These are phyloP conservation scores for Cucumis hystrix DNA, from an alignment of 306 rosid species.

Conservation along the genomic window DNA sequence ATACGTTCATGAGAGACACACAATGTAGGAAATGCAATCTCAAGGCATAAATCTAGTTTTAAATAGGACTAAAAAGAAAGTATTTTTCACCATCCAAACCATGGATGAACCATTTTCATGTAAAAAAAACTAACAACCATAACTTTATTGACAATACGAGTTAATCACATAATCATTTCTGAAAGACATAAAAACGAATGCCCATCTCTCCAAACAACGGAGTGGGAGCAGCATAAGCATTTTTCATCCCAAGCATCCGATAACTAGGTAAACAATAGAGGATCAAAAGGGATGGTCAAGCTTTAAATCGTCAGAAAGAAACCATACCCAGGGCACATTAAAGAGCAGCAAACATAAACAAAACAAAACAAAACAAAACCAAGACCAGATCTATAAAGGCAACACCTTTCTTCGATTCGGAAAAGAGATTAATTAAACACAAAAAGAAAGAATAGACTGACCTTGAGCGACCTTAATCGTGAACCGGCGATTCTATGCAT, in stretches of 20 bases:
- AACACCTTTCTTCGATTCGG: neutral
- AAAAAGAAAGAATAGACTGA: conserved; percentile 9
- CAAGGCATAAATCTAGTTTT: neutral
- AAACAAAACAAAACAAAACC: neutral
- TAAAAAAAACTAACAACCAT: neutral
- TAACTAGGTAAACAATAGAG: neutral
- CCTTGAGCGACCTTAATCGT: conserved; percentile 62
- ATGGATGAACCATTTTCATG: neutral
- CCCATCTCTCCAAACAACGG: neutral
- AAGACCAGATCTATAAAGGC: conserved; percentile 7
- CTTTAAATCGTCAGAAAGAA: neutral
- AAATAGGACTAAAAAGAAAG: neutral
- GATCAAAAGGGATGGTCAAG: neutral
- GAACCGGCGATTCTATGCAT: conserved; percentile 71
- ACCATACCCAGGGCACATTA: neutral
- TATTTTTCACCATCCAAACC: neutral
- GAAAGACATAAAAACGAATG: neutral
- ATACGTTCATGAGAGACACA: neutral
- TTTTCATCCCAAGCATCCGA: neutral
- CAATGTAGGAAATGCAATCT: neutral
- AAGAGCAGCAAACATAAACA: neutral
- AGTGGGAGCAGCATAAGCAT: neutral
- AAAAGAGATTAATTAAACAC: neutral
- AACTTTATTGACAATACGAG: neutral
- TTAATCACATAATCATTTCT: neutral